These are phyloP conservation scores for Exutisphaerella laricina DNA, from an alignment of 2,329 filamentous ascomycete species.

Conservation along the genomic window DNA sequence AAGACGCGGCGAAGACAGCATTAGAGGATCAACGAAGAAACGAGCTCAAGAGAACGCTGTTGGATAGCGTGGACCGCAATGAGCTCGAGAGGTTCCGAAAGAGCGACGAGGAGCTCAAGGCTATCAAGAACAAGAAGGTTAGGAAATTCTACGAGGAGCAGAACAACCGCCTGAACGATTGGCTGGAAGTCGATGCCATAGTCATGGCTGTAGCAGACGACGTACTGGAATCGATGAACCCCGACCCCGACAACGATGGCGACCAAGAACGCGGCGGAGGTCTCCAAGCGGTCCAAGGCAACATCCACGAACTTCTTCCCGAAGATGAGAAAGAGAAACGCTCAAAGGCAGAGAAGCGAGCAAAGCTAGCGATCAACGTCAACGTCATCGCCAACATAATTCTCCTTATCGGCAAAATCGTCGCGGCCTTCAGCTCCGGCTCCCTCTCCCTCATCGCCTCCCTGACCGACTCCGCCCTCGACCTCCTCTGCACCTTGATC, in stretches of 20 bases:
- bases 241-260: conserved; percentile 54
- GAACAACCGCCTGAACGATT: conserved; percentile 52
- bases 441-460: conserved; percentile 59
- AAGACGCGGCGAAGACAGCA: conserved; percentile 44
- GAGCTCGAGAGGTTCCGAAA: conserved; percentile 48
- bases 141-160: conserved; percentile 51
- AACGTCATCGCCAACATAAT: conserved; percentile 57
- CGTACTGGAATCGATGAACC: conserved; percentile 56
- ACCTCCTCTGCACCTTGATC: conserved; percentile 56
- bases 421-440: conserved; percentile 50
- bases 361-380: conserved; percentile 55
- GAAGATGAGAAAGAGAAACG: conserved; percentile 50
- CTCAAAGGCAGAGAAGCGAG: conserved; percentile 43
- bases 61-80: conserved; percentile 43
- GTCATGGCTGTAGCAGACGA: conserved; percentile 54
- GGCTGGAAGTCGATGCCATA: conserved; percentile 54
- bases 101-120: conserved; percentile 49
- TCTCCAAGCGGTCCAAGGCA: conserved; percentile 45
- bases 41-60: conserved; percentile 46
- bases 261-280: conserved; percentile 49
- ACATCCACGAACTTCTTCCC: conserved; percentile 52
- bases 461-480: conserved; percentile 56
- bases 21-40: conserved; percentile 42
- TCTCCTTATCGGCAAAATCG: conserved; percentile 51
- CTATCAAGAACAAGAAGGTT: conserved; percentile 50